Conservation (phyloP, 2,329 filamentous ascomycete species). For the Talaromyces sp. region DNA sequence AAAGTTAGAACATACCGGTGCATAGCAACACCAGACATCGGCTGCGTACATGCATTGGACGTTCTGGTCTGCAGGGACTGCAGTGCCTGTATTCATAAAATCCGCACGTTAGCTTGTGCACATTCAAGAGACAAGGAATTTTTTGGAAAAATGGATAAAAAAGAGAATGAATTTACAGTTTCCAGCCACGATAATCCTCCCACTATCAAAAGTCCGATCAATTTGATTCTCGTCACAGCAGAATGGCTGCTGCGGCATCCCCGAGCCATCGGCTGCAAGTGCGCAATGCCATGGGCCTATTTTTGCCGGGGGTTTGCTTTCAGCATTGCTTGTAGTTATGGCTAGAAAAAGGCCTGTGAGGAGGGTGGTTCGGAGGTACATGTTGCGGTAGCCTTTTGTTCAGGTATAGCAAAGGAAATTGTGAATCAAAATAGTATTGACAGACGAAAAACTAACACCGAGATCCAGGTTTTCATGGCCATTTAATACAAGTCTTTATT, state of each 20-base stretch:
- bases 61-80: slow-evolving; percentile 6
- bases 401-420: not conserved
- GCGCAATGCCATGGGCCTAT: slow-evolving; percentile 10
- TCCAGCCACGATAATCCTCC: slow-evolving; percentile 1
- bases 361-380: not conserved
- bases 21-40: slow-evolving; percentile 12
- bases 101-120: not conserved
- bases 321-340: not conserved
- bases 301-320: slow-evolving; percentile 1
- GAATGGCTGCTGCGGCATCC: slow-evolving; percentile 7
- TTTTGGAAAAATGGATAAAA: not conserved
- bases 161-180: not conserved
- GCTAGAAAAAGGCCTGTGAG: not conserved
- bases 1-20: slow-evolving; percentile 2
- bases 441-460: not conserved
- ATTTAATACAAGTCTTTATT: not conserved
- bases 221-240: slow-evolving; percentile 10
- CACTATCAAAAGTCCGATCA: slow-evolving; percentile 1
- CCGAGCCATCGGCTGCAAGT: slow-evolving; percentile 10
- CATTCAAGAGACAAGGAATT: not conserved
- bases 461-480: not conserved
- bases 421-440: not conserved
- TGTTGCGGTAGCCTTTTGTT: not conserved
- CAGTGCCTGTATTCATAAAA: slow-evolving; percentile 2
- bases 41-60: slow-evolving; percentile 6